These are phyloP conservation scores for Strigomonas culicis DNA, from an alignment of 208 protist species.

Conservation along the genomic window DNA sequence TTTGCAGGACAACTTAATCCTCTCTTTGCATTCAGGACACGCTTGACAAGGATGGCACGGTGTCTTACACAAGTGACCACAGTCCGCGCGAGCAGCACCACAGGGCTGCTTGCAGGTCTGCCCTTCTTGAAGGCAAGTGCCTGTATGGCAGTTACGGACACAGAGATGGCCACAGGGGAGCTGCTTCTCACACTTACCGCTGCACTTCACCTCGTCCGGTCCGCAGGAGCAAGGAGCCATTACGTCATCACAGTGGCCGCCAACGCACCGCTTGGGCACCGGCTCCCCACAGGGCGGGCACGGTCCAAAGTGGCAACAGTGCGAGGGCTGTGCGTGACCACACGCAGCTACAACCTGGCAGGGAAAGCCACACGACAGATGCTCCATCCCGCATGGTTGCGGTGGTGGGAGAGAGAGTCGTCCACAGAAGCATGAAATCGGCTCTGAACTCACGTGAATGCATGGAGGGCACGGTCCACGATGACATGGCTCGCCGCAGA, in stretches of 20 bases:
- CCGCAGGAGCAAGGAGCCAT: conserved; percentile 29
- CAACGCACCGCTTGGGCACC: conserved; percentile 38
- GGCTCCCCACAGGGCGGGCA: conserved; percentile 55
- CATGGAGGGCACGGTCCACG: conserved; percentile 58
- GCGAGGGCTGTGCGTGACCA: conserved; percentile 30
- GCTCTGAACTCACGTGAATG: conserved; percentile 44
- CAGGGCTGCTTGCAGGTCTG: conserved; percentile 38
- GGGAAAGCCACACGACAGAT: conserved; percentile 47
- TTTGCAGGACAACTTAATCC: conserved; percentile 36
- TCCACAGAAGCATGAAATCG: conserved; percentile 55
- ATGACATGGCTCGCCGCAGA: conserved; percentile 67
- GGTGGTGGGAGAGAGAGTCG: conserved; percentile 47
- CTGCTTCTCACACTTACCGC: conserved; percentile 33
- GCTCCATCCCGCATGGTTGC: conserved; percentile 63
- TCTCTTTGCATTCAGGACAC: conserved; percentile 45
- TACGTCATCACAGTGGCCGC: conserved; percentile 35
- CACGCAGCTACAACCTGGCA: conserved; percentile 38
- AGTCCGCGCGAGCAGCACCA: conserved; percentile 31
- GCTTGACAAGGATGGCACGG: conserved; percentile 38
- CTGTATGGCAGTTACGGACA: conserved; percentile 48
- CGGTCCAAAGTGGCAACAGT: conserved; percentile 75
- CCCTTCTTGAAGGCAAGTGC: conserved; percentile 35
- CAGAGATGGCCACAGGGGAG: conserved; percentile 68
- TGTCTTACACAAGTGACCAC: conserved; percentile 51
- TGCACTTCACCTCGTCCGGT: conserved; percentile 28